Percentiles rank a stretch among this genome's conserved stretches.
phyloP scores from a whole-genome alignment of 2,329 filamentous ascomycete species.

The Calonectria naviculata region DNA sequence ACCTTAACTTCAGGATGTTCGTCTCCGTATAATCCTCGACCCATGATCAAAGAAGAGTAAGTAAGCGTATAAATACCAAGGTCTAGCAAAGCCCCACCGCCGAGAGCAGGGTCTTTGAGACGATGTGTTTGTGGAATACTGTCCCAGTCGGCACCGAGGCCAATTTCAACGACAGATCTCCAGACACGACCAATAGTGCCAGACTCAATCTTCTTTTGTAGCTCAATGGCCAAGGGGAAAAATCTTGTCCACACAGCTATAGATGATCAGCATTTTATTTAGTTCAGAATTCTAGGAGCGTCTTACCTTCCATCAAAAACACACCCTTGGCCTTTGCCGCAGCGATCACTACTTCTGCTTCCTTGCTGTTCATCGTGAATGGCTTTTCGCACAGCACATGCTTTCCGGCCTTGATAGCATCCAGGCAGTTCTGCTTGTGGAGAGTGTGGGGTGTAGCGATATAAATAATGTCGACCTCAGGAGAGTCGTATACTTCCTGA shows the following conservation, averaged over 20 bases:
- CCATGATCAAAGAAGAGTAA: constrained; percentile 49
- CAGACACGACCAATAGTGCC: constrained; percentile 53
- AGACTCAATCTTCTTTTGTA: constrained; percentile 49
- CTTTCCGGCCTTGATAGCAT: constrained; percentile 55
- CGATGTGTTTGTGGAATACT: constrained; percentile 43
- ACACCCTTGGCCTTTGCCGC: constrained; percentile 51
- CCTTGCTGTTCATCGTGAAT: constrained; percentile 51
- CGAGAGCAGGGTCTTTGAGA: constrained; percentile 50
- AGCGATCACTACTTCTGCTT: constrained; percentile 51
- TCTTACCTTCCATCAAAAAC: constrained; percentile 52
- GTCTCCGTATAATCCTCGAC: constrained; percentile 37
- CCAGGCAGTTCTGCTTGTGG: constrained; percentile 55
- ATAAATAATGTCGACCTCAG: constrained; percentile 56
- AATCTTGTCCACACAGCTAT: constrained; percentile 55
- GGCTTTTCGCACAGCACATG: constrained; percentile 59
- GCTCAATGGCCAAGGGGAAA: constrained; percentile 47
- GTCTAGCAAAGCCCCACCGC: constrained; percentile 54
- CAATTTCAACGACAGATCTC: constrained; percentile 52
- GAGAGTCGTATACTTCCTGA: constrained; percentile 52
- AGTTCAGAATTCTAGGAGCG: neutral
- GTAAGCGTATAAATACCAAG: constrained; percentile 55
- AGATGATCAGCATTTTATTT: neutral
- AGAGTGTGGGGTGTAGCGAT: constrained; percentile 57
- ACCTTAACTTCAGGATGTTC: constrained; percentile 46
- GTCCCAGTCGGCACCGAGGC: constrained; percentile 46